Base-by-base conservation (phyloP, 2,329 filamentous ascomycete species). In the Epicoccum nigrum region DNA sequence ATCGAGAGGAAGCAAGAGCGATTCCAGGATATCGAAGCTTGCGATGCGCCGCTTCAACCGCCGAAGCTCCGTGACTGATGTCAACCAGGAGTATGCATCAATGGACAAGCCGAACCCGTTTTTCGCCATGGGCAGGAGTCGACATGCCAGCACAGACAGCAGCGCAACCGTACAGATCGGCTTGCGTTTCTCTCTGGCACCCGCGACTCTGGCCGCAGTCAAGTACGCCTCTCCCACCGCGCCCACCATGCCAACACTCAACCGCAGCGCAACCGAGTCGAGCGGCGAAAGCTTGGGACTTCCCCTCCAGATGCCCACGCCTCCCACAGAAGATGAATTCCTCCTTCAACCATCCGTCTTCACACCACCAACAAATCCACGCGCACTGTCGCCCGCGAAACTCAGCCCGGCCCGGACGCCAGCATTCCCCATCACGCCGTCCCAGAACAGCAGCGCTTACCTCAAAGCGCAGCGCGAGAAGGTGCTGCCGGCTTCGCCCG, bases 141-240 rank as follows among this genome's bases (percentile, higher is more conserved):
- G 50, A 19, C 51, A 54, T 8, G 40, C 25, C 23, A 90, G 86
- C 1, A 77, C 85, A 33, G 78, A 77, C 13, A 89, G 86, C 35
- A 83, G 83, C 8, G 86, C 86, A 19, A 89, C 86, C 0, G 86
- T 90, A 9, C 86, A 89, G 64, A 89, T 90, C 43, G 87, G 86
- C 1, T 76, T 90, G 13, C 82, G 87, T 9, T 77, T 90, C 47
- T 89, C 86, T n/a, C 55, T 75, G 5, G 72, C 70, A 11, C 72
- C 72, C 12, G 71, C 71, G 3, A 68, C 69, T 15, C 69, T 74
- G 47, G 67, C 65, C 40, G 68, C 69, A 43, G 64, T 60, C 25
- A 69, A 69, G 31, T 70, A 50, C 50, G 67, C 60, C 0, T 45
- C 56, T 2, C 32, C 54, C 7, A 46, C 56, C 12, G 48, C 53